Conservation (phyloP, 192 early-diverging fungal genomes). For the Linnemannia exigua region DNA sequence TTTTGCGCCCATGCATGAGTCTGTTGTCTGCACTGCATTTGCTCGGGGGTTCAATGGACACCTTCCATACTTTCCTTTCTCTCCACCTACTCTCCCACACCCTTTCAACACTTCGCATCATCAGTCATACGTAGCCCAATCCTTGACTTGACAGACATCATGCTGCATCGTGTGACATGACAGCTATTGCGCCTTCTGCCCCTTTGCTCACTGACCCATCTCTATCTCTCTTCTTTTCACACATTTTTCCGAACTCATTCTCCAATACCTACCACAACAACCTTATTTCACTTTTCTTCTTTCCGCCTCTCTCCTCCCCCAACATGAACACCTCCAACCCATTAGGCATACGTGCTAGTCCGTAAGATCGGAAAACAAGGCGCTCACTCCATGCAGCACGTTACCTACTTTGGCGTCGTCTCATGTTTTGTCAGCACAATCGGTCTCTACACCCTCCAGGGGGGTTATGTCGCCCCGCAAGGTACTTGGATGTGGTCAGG, state of each 20-base stretch:
- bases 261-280: not conserved
- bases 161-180: not conserved
- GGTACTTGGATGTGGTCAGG: conserved; percentile 63
- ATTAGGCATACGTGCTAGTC: conserved; percentile 75
- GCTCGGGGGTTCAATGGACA: not conserved
- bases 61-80: not conserved
- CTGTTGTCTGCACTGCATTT: not conserved
- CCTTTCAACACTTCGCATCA: too few relatives aligned
- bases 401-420: conserved; percentile 81
- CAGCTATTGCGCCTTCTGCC: not conserved
- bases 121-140: not conserved
- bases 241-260: not conserved
- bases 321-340: too few relatives aligned
- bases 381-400: conserved; percentile 84
- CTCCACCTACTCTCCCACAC: not conserved
- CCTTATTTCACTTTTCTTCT: not conserved
- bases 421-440: conserved; percentile 65
- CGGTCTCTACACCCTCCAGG: conserved; percentile 57
- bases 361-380: conserved; percentile 76
- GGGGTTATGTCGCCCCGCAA: conserved; percentile 54
- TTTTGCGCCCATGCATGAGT: not conserved
- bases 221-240: not conserved
- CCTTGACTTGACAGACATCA: not conserved
- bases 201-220: not conserved
- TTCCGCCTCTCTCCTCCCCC: not conserved